Evolutionary conservation across 352 stramenopile species (phyloP).

Genomic region (Phytophthora chlamydospora): DNA sequence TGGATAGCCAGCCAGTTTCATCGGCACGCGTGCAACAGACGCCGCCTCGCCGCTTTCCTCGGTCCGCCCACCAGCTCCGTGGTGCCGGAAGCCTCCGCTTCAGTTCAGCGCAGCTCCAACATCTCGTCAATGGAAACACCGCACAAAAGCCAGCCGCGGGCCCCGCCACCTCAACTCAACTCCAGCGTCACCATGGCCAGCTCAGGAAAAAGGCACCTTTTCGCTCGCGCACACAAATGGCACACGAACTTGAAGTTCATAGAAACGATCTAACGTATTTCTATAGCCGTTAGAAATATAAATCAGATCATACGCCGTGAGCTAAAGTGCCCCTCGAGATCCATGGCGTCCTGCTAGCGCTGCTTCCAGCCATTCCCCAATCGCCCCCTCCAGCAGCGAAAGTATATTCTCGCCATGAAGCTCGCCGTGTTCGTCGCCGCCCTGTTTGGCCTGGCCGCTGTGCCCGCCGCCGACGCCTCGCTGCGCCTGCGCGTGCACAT

Average conservation of each 20-base stretch:
- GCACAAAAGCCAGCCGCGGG: neutral
- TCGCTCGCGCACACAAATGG: too few relatives aligned
- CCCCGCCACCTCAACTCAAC: neutral
- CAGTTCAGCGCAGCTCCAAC: conserved; percentile 8
- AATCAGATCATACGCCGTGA: too few relatives aligned
- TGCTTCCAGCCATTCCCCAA: conserved; percentile 24
- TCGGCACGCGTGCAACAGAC: too few relatives aligned
- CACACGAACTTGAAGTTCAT: too few relatives aligned
- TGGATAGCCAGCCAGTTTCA: too few relatives aligned
- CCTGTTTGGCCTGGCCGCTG: conserved; percentile 15
- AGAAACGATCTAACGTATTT: too few relatives aligned
- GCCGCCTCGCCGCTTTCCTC: neutral
- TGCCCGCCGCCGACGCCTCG: conserved; percentile 10
- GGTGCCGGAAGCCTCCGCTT: conserved; percentile 1
- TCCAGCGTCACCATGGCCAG: too few relatives aligned
- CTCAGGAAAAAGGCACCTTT: too few relatives aligned
- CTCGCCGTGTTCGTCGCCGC: conserved; percentile 20
- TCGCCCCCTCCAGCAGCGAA: conserved; percentile 3
- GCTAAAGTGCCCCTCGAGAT: too few relatives aligned
- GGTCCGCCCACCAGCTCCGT: neutral
- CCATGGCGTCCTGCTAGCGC: neutral
- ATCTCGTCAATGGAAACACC: conserved; percentile 8
- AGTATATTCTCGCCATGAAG: conserved; percentile 23
- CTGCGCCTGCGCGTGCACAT: conserved; percentile 36
- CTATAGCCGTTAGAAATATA: too few relatives aligned